Evolutionary conservation across 2,329 filamentous ascomycete species (phyloP).

Genomic region (Pyricularia grisea): DNA sequence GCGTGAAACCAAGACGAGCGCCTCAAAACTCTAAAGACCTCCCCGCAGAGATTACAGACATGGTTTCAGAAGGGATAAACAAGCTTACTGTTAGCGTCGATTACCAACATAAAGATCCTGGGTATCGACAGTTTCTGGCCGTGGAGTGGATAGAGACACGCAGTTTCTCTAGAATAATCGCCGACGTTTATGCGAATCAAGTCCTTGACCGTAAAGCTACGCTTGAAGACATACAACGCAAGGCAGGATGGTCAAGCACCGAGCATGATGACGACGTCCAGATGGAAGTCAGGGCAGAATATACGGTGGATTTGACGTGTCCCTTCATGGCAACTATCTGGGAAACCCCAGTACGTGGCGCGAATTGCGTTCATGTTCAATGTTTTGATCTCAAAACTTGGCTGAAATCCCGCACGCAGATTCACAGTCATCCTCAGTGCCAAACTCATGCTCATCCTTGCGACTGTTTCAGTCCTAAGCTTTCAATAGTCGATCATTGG

Average conservation of each 20-base stretch:
- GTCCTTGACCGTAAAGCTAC: constrained; percentile 37
- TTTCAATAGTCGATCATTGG: constrained; percentile 62
- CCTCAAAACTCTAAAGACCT: constrained; percentile 66
- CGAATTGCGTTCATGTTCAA: constrained; percentile 64
- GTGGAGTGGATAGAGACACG: constrained; percentile 60
- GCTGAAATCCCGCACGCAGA: constrained; percentile 54
- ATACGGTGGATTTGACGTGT: constrained; percentile 56
- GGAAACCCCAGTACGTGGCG: constrained; percentile 61
- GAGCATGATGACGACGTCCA: constrained; percentile 52
- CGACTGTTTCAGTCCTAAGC: constrained; percentile 27
- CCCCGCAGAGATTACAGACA: constrained; percentile 62
- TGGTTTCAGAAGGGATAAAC: constrained; percentile 52
- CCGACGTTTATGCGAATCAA: constrained; percentile 24
- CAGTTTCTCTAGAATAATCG: constrained; percentile 32
- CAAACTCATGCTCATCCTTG: constrained; percentile 18
- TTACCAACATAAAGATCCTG: constrained; percentile 12
- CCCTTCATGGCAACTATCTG: constrained; percentile 59
- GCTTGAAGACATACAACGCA: constrained; percentile 44
- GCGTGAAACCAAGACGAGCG: constrained; percentile 54
- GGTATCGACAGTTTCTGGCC: constrained; percentile 47
- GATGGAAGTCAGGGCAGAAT: constrained; percentile 43
- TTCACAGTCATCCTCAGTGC: constrained; percentile 18
- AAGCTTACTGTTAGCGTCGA: constrained; percentile 42
- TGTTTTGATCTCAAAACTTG: constrained; percentile 87
- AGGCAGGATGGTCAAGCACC: constrained; percentile 19